phyloP scores from a whole-genome alignment of 2,329 filamentous ascomycete genomes.

The Cladorrhinum sp. region DNA sequence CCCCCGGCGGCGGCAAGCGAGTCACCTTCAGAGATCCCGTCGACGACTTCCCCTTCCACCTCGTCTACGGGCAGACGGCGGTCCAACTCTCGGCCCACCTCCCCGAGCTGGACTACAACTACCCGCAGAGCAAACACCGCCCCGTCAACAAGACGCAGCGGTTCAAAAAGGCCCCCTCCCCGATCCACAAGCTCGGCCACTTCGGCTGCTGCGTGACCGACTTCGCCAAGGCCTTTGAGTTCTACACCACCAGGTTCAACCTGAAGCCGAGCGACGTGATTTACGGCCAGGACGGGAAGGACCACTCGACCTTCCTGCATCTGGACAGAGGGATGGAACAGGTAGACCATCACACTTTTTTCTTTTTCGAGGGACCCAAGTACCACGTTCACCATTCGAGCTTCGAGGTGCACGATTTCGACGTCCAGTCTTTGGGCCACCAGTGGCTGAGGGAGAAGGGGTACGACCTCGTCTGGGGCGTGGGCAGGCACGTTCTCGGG shows the following conservation, averaged over 20 bases:
- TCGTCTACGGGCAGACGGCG: constrained; percentile 50
- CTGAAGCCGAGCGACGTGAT: constrained; percentile 29
- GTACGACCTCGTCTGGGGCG: constrained; percentile 56
- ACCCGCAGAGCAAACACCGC: constrained; percentile 44
- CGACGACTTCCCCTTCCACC: constrained; percentile 53
- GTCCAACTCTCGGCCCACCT: constrained; percentile 37
- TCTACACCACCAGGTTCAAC: constrained; percentile 33
- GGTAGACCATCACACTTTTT: constrained; percentile 53
- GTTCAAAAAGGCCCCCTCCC: constrained; percentile 40
- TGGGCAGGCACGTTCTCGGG: constrained; percentile 59
- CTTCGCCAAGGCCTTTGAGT: constrained; percentile 30
- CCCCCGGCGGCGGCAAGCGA: constrained; percentile 49
- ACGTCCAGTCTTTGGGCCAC: constrained; percentile 59
- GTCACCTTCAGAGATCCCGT: constrained; percentile 51
- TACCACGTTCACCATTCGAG: constrained; percentile 51
- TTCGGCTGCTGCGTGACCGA: constrained; percentile 33
- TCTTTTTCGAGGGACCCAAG: constrained; percentile 36
- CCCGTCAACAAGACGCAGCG: constrained; percentile 47
- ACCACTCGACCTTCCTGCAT: constrained; percentile 41
- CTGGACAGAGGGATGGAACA: constrained; percentile 47
- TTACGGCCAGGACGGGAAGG: constrained; percentile 14
- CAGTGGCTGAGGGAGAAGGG: constrained; percentile 53
- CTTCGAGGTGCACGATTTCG: constrained; percentile 60
- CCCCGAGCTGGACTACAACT: constrained; percentile 43
- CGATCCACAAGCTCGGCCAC: constrained; percentile 29